Conservation (phyloP, 805 yeast genomes). For the Debaryomyces castellii region DNA sequence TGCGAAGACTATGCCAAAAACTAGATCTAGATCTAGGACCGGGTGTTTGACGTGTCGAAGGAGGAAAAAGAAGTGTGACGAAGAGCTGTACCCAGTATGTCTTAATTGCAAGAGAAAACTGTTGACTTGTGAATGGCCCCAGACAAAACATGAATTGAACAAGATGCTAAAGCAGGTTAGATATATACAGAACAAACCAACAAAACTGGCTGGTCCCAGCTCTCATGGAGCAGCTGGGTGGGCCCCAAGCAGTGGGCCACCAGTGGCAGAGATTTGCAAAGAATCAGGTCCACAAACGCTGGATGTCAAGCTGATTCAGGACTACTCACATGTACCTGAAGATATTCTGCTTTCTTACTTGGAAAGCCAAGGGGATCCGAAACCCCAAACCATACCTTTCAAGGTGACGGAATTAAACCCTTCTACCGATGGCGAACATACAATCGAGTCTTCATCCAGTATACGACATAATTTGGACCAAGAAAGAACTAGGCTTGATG, state of each 20-base stretch:
- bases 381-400: neutral
- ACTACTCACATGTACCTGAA: neutral
- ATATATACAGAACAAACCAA: slow-evolving; percentile 15
- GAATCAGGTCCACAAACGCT: neutral
- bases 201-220: neutral
- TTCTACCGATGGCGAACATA: neutral
- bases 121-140: slow-evolving; percentile 29
- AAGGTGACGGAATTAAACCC: neutral
- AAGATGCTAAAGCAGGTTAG: slow-evolving; percentile 20
- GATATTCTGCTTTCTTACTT: neutral
- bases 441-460: neutral
- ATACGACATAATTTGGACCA: neutral
- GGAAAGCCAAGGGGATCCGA: neutral
- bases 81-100: slow-evolving; percentile 35
- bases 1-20: neutral
- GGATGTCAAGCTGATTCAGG: neutral
- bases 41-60: slow-evolving; percentile 63
- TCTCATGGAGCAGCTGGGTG: neutral
- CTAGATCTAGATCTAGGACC: slow-evolving; percentile 40
- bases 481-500: neutral
- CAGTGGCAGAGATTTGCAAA: neutral
- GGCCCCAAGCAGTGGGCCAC: neutral
- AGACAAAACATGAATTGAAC: slow-evolving; percentile 18
- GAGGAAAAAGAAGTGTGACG: slow-evolving; percentile 66
- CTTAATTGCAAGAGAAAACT: slow-evolving; percentile 20